Evolutionary conservation across 768 basidiomycete genomes (phyloP).

Genomic region (Boletus patriciae): DNA sequence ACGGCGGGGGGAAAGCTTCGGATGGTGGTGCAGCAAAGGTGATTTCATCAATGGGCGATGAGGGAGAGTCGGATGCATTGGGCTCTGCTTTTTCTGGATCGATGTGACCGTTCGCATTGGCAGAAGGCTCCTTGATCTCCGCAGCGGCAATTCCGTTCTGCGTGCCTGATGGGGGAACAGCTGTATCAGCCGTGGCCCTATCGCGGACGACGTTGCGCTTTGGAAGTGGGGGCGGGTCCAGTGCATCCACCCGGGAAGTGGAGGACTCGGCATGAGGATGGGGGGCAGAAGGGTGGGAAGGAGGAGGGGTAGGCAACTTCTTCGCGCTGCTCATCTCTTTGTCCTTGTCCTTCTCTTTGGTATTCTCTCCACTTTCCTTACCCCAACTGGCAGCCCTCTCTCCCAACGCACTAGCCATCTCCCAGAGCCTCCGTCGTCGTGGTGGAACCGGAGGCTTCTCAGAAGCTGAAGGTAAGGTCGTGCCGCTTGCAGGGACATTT

Average conservation of each 20-base stretch:
- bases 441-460: slow-evolving; percentile 65
- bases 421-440: slow-evolving; percentile 62
- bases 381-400: slow-evolving; percentile 62
- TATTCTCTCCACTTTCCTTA: slow-evolving; percentile 32
- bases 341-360: slow-evolving; percentile 31
- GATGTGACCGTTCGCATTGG: slow-evolving; percentile 2
- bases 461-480: slow-evolving; percentile 2
- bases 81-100: slow-evolving; percentile 10
- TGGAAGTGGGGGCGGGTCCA: slow-evolving; percentile 50
- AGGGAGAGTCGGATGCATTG: slow-evolving; percentile 10
- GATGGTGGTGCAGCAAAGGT: slow-evolving; percentile 17
- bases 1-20: background rate
- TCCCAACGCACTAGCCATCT: slow-evolving; percentile 61
- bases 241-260: slow-evolving; percentile 6
- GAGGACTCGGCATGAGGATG: slow-evolving; percentile 18
- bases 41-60: slow-evolving; percentile 25
- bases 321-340: background rate
- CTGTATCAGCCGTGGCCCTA: slow-evolving; percentile 13
- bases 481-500: slow-evolving; percentile 1
- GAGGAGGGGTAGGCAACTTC: slow-evolving; percentile 22
- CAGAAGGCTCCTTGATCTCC: slow-evolving; percentile 5
- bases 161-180: background rate
- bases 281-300: slow-evolving; percentile 26
- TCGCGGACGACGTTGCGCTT: slow-evolving; percentile 45
- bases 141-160: background rate